Percentiles rank a stretch among this genome's conserved stretches.
These are phyloP conservation scores for Abelmoschus esculentus DNA, from an alignment of 345 rosid genomes.

Conservation along the genomic window DNA sequence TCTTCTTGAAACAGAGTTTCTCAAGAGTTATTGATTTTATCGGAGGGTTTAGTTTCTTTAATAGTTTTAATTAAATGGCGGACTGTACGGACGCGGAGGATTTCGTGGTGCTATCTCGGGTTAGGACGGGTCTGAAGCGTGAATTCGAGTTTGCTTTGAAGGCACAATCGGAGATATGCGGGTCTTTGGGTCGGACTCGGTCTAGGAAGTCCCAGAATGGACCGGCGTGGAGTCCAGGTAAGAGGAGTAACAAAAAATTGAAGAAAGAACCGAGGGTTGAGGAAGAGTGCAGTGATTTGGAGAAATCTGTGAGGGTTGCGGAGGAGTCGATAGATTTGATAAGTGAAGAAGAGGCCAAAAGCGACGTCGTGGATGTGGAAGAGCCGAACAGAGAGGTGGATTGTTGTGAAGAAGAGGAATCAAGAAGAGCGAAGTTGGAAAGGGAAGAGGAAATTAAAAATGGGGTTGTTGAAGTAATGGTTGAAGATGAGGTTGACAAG, in stretches of 20 bases:
- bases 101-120: constrained; percentile 42
- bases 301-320: constrained; percentile 5
- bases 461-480: constrained; percentile 14
- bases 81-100: constrained; percentile 47
- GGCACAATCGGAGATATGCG: constrained; percentile 76
- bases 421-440: too few species aligned
- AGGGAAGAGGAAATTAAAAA: constrained; percentile 2
- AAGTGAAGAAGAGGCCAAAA: constrained; percentile 59
- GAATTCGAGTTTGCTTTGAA: constrained; percentile 77
- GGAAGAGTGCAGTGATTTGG: too few species aligned
- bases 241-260: constrained; percentile 22
- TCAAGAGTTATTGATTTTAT: constrained; percentile 1
- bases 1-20: background rate
- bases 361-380: constrained; percentile 61
- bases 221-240: background rate
- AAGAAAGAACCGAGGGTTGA: constrained; percentile 7
- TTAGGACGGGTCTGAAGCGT: constrained; percentile 73
- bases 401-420: too few species aligned
- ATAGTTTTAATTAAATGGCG: constrained; percentile 31
- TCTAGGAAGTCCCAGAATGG: constrained; percentile 27
- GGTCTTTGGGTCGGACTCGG: constrained; percentile 72
- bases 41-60: background rate
- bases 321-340: constrained; percentile 20
- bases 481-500: constrained; percentile 15
- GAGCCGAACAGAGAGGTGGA: background rate